Evolutionary conservation across 2,329 filamentous ascomycete species (phyloP).

Genomic region (Ophiostoma piceae): DNA sequence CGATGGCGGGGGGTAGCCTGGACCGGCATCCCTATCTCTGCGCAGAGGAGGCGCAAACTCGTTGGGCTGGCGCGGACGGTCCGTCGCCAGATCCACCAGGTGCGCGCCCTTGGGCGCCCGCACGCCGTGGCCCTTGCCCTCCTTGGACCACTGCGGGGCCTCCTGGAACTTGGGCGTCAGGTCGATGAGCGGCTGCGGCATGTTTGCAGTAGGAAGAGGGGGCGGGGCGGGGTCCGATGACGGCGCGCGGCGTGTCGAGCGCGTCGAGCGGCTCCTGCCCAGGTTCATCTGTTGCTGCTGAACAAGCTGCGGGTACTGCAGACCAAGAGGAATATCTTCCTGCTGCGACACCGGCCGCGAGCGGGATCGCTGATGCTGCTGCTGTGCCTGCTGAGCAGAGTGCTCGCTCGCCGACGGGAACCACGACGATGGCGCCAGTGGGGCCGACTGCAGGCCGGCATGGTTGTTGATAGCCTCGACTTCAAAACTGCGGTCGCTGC

Average conservation of each 20-base stretch:
- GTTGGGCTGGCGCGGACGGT: constrained; percentile 14
- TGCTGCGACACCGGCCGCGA: constrained; percentile 17
- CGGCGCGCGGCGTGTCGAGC: neutral
- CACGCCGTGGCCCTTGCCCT: constrained; percentile 48
- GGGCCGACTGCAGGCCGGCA: constrained; percentile 2
- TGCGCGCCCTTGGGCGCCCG: constrained; percentile 39
- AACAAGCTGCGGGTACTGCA: constrained; percentile 22
- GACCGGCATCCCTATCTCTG: neutral
- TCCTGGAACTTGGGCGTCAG: constrained; percentile 61
- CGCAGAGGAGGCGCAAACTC: neutral
- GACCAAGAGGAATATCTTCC: constrained; percentile 23
- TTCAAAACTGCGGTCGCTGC: constrained; percentile 31
- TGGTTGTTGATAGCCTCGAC: neutral
- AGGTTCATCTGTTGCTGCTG: constrained; percentile 22
- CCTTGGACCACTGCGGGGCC: constrained; percentile 53
- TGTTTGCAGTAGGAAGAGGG: constrained; percentile 30
- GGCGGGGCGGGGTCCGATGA: neutral
- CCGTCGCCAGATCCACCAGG: constrained; percentile 45
- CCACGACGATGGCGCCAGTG: constrained; percentile 32
- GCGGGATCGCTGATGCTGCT: neutral
- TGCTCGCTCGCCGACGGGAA: constrained; percentile 38
- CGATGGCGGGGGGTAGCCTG: constrained; percentile 1
- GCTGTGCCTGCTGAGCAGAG: constrained; percentile 25
- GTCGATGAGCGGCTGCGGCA: constrained; percentile 60
- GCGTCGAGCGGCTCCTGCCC: constrained; percentile 20